These are phyloP conservation scores for Metschnikowia hibisci DNA, from an alignment of 805 yeast genomes.

Conservation along the genomic window DNA sequence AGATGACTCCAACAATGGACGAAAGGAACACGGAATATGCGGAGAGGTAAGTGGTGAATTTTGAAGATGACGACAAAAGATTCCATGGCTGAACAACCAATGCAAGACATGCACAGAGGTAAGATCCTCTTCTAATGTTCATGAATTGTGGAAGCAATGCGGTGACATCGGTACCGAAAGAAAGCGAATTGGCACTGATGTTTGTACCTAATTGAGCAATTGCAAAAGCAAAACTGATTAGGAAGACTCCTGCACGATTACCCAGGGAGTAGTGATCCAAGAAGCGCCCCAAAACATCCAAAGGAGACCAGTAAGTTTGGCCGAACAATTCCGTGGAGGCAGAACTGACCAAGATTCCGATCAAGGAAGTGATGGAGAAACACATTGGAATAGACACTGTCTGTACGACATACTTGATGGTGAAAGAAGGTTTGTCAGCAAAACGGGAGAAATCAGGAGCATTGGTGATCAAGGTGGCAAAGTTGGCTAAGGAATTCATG, in stretches of 20 bases:
- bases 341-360: slow-evolving; percentile 82
- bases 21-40: slow-evolving; percentile 83
- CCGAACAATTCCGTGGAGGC: slow-evolving; percentile 68
- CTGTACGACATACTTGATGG: slow-evolving; percentile 39
- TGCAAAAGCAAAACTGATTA: slow-evolving; percentile 66
- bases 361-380: slow-evolving; percentile 75
- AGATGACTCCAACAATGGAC: slow-evolving; percentile 75
- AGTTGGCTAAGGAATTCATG: slow-evolving; percentile 81
- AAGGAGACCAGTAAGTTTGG: slow-evolving; percentile 76
- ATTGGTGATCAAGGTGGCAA: slow-evolving; percentile 83
- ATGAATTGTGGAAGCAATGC: slow-evolving; percentile 60
- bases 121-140: slow-evolving; percentile 78
- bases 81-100: slow-evolving; percentile 82
- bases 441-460: slow-evolving; percentile 89
- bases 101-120: slow-evolving; percentile 68
- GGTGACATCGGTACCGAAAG: slow-evolving; percentile 71
- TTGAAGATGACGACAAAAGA: slow-evolving; percentile 57
- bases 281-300: slow-evolving; percentile 67
- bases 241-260: slow-evolving; percentile 75
- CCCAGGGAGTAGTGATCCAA: slow-evolving; percentile 50
- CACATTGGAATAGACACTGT: slow-evolving; percentile 69
- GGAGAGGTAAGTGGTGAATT: slow-evolving; percentile 73
- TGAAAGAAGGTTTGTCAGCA: slow-evolving; percentile 47
- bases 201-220: slow-evolving; percentile 78
- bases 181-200: slow-evolving; percentile 65